phyloP scores from a whole-genome alignment of 2,329 filamentous ascomycete genomes.

The Penicillium sp. region DNA sequence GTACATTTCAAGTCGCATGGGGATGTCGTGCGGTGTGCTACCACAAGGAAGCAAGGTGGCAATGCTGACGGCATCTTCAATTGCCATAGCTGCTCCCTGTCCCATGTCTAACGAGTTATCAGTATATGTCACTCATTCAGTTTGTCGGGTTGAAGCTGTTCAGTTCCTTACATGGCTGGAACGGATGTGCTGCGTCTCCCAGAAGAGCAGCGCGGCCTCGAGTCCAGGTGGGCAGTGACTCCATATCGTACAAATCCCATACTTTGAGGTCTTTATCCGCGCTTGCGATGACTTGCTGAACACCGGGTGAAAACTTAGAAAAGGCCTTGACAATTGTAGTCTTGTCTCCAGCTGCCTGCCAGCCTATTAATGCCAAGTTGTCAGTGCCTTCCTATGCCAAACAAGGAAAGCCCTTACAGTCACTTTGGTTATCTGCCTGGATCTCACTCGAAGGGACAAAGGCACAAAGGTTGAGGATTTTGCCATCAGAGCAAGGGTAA shows the following conservation, averaged over 20 bases:
- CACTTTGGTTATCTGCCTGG: constrained; percentile 19
- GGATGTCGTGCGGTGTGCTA: constrained; percentile 14
- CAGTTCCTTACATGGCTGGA: constrained; percentile 47
- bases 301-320: constrained; percentile 14
- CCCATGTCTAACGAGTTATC: constrained; percentile 21
- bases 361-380: constrained; percentile 6
- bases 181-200: constrained; percentile 67
- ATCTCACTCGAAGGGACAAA: constrained; percentile 45
- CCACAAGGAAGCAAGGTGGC: constrained; percentile 24
- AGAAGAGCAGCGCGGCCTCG: constrained; percentile 54
- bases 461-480: constrained; percentile 46
- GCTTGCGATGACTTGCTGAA: constrained; percentile 23
- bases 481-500: constrained; percentile 46
- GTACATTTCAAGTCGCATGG: constrained; percentile 16
- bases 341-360: constrained; percentile 20
- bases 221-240: constrained; percentile 54
- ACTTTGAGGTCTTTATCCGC: constrained; percentile 49
- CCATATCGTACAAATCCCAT: constrained; percentile 62
- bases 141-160: not conserved
- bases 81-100: constrained; percentile 32
- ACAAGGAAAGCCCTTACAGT: constrained; percentile 3
- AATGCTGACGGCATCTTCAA: constrained; percentile 31
- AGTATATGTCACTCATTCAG: not conserved
- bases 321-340: constrained; percentile 13
- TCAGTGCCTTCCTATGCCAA: not conserved